phyloP scores from a whole-genome alignment of 208 protist species.

The Trypanosoma lewisi region DNA sequence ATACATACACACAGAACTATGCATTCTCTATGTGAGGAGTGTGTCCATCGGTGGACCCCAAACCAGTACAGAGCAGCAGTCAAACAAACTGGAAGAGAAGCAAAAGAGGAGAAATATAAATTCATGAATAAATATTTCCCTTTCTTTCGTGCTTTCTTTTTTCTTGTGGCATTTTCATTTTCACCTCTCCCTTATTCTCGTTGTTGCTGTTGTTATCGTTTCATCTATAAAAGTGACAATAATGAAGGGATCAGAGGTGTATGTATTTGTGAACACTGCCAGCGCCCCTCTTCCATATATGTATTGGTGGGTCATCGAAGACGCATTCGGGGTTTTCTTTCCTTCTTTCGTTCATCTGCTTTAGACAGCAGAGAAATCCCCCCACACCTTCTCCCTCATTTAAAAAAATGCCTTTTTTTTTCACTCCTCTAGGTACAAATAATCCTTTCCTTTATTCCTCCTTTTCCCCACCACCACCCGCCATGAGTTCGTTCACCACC shows the following conservation, averaged over 20 bases:
- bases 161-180: too few relatives aligned
- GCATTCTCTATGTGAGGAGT: too few relatives aligned
- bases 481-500: neutral
- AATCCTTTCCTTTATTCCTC: constrained; percentile 13
- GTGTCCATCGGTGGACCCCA: too few relatives aligned
- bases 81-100: neutral
- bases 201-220: too few relatives aligned
- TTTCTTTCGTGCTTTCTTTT: neutral
- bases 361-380: too few relatives aligned
- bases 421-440: too few relatives aligned
- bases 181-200: too few relatives aligned
- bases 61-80: neutral
- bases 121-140: neutral
- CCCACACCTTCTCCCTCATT: constrained; percentile 15
- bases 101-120: neutral
- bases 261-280: too few relatives aligned
- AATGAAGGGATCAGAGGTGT: too few relatives aligned
- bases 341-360: constrained; percentile 1
- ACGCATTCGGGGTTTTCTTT: neutral
- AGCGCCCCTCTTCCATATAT: neutral
- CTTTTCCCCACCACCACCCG: neutral
- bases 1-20: too few relatives aligned
- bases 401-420: constrained; percentile 2
- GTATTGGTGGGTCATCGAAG: neutral
- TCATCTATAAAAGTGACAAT: too few relatives aligned